Base-by-base conservation (phyloP, 2,329 filamentous ascomycete genomes). In the Zarea fungicola region DNA sequence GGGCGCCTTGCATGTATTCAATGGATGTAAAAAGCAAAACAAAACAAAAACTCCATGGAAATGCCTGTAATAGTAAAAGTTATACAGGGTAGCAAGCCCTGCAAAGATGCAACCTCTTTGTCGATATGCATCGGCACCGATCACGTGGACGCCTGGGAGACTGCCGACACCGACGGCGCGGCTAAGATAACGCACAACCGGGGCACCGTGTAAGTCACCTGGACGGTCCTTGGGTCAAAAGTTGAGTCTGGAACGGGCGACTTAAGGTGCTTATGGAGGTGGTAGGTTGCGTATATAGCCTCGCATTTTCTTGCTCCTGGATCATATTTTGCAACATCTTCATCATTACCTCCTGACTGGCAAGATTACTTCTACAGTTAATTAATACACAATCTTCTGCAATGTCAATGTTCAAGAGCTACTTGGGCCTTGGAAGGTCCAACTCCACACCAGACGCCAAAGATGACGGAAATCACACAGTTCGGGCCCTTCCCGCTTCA, bases 401-500 rank as follows among this genome's bases (percentile, higher is more conserved):
- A 18, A 49, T 49, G 46, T 11, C 46, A 13, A 36, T 50, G 23
- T 46, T 50, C 34, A 50, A 50, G 35, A 50, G 19, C 14, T 45
- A 44, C 11, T 29, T 50, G 6, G 48, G 48, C 34, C 41, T 50
- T 35, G 48, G 48, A 19, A 10, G 42, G 35, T 46, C 48, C 36
- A 46, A 34, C 48, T 36, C 34, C 9, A 10, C 35, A 6, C 35
- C 45, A 8, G 51, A 55, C 25, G 22, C 54, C 16, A 52, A 53
- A 9, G 36, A 51, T 13, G 32, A 42, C 5, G n/a, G 4, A 19
- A 49, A 49, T 2, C 43, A 48, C 45, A 49, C 56, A 1, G 49
- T 47, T 13, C 50, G 62, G 18, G 62, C 72, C 21, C 61, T 77
- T 1, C 73, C 74, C 4, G 65, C 13, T 4, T 70, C 69, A 10